These are phyloP conservation scores for Emericellopsis cladophorae DNA, from an alignment of 2,329 filamentous ascomycete species.

Conservation along the genomic window DNA sequence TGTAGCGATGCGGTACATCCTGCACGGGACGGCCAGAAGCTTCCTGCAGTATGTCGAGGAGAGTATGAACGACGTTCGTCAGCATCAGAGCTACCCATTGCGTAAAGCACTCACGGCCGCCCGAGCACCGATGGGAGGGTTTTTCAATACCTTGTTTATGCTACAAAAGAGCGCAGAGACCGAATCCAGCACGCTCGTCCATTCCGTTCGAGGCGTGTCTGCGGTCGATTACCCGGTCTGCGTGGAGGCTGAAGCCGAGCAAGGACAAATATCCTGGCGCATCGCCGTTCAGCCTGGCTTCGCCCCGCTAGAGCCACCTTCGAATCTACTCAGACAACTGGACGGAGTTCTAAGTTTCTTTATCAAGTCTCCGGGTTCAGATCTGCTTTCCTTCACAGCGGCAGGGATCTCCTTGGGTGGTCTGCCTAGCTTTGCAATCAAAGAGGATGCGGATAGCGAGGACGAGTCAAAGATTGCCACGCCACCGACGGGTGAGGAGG, in stretches of 20 bases:
- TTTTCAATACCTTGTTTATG: constrained; percentile 47
- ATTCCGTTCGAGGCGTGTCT: constrained; percentile 49
- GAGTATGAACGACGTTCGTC: constrained; percentile 50
- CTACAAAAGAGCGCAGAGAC: constrained; percentile 26
- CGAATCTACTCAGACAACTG: constrained; percentile 42
- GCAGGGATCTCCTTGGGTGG: constrained; percentile 51
- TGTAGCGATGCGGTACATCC: constrained; percentile 56
- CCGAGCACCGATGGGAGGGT: constrained; percentile 17
- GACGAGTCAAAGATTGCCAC: too few species aligned
- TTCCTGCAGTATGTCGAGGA: constrained; percentile 66
- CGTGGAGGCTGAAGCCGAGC: constrained; percentile 60
- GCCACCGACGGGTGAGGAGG: background rate
- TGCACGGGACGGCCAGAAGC: constrained; percentile 53
- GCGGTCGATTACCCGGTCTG: constrained; percentile 73
- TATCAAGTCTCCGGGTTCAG: constrained; percentile 29
- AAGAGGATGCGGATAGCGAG: background rate
- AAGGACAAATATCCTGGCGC: constrained; percentile 51
- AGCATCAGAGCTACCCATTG: constrained; percentile 67
- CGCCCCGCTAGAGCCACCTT: constrained; percentile 29
- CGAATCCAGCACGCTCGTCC: constrained; percentile 30
- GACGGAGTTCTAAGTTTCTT: constrained; percentile 47
- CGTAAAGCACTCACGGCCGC: constrained; percentile 46
- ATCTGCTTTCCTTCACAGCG: constrained; percentile 40
- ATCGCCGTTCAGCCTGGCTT: constrained; percentile 53
- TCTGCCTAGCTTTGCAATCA: constrained; percentile 21